These are phyloP conservation scores for Spergularia azorica DNA, from an alignment of 179 eudicot species.

Conservation along the genomic window DNA sequence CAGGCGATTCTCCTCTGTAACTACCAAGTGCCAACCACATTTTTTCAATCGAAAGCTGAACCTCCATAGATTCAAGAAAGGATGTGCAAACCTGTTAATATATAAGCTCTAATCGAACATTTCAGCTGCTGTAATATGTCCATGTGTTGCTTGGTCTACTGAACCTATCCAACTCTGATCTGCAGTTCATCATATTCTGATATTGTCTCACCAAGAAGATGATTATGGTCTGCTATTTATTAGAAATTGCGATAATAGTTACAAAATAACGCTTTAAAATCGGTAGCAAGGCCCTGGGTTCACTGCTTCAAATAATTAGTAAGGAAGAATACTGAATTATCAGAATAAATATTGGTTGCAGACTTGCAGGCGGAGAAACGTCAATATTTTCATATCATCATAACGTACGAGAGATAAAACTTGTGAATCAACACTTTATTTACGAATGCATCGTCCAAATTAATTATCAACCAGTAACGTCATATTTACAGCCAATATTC, in stretches of 20 bases:
- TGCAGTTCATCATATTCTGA: neutral
- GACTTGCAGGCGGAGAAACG: neutral
- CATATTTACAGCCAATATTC: constrained; percentile 30
- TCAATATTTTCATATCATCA: neutral
- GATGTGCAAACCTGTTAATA: neutral
- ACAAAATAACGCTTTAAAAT: too few species aligned
- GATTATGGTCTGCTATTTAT: neutral
- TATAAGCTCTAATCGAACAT: neutral
- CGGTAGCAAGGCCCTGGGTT: too few species aligned
- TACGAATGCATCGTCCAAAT: constrained; percentile 11
- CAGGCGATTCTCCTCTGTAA: neutral
- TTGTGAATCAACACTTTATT: neutral
- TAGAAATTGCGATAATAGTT: too few species aligned
- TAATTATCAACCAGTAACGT: constrained; percentile 5
- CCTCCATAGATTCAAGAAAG: neutral
- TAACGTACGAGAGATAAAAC: neutral
- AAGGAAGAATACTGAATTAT: too few species aligned
- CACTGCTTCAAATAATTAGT: too few species aligned
- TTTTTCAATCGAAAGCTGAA: neutral
- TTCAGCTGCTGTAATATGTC: neutral
- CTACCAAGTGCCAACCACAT: neutral
- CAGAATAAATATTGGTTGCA: neutral
- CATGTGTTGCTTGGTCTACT: neutral
- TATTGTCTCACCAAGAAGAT: neutral
- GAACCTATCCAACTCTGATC: neutral